Evolutionary conservation across 1,284 basidiomycete species (phyloP), one percentile per base, ranked within the genome.

Genomic region (Ceratobasidium sp.): DNA sequence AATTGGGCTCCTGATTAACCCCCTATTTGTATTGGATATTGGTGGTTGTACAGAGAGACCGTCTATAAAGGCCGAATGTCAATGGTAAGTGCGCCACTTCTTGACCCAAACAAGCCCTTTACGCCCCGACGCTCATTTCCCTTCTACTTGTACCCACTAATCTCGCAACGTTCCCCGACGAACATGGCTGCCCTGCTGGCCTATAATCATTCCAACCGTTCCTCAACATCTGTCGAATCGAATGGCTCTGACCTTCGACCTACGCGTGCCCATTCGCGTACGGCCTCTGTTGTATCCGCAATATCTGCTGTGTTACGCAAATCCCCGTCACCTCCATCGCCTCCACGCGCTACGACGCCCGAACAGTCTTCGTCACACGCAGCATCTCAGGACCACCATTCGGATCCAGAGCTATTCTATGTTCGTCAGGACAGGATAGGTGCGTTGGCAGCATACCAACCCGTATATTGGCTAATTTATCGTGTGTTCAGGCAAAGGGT

Each of bases 351-450:
- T 31, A 43, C 49, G 13, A 34, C 54, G 17, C 32, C 35, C 22
- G 35, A 43, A n/a, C 53, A 54, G 50, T 56, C 67, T 3, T 50
- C 54, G 20, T 47, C 52, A 8, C 52, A 52, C 22, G 20, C 57
- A 20, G 57, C 43, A 12, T 47, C 32, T 27, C 67, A 72, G 67
- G 70, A 70, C n/a, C 72, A 75, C 31, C 76, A 78, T 65, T 77
- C 77, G 77, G 95, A 98, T 83, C 95, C 95, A 71, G 94, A 96
- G 79, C 91, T 94, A 73, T 87, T 94, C 76, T 99, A 98, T 78
- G 94, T 97, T 73, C 93, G 91, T 78, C 96, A 98, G 82, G 92
- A 96, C 80, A 87, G 94, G 76, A 98, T 99, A 76, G 94, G 94
- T 96, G 74, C 42, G 49, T 50, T 17, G 7, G 12, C 22, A 22